Conservation (phyloP, 2,329 filamentous ascomycete genomes). For the Epichloe sylvatica region DNA sequence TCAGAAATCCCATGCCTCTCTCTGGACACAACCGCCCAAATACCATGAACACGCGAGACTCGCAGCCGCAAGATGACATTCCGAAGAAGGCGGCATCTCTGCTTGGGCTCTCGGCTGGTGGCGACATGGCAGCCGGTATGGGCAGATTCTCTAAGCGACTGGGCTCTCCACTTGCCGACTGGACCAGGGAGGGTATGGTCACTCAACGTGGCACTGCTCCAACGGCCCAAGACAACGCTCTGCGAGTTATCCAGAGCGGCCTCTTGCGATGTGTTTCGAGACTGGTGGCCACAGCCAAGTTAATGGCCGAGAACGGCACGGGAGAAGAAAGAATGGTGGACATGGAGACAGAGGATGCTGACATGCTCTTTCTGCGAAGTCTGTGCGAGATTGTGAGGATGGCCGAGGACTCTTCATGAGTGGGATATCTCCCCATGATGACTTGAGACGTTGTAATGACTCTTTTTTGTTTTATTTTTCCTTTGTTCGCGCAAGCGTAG, state of each 20-base stretch:
- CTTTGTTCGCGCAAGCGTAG: background rate
- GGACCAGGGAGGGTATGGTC: slow-evolving; percentile 15
- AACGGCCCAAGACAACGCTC: slow-evolving; percentile 18
- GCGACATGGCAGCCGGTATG: slow-evolving; percentile 10
- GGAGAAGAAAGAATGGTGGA: slow-evolving; percentile 18
- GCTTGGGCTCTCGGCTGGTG: slow-evolving; percentile 28
- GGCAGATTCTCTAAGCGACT: slow-evolving; percentile 14
- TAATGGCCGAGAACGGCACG: slow-evolving; percentile 19
- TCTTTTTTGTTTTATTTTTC: background rate
- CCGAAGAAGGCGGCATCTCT: slow-evolving; percentile 39
- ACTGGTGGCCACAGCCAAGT: slow-evolving; percentile 34
- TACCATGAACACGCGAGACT: slow-evolving; percentile 10
- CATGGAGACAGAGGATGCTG: slow-evolving; percentile 18
- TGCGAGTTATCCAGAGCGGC: slow-evolving; percentile 34
- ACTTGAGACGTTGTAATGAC: background rate
- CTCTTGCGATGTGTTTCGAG: slow-evolving; percentile 36
- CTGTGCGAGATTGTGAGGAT: slow-evolving; percentile 30
- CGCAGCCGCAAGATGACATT: slow-evolving; percentile 21
- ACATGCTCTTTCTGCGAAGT: slow-evolving; percentile 25
- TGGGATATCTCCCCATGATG: background rate
- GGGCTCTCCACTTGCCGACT: slow-evolving; percentile 13
- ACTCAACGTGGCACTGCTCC: slow-evolving; percentile 8
- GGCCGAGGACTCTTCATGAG: slow-evolving; percentile 17
- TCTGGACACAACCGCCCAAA: slow-evolving; percentile 6
- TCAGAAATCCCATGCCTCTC: slow-evolving; percentile 10